These are phyloP conservation scores for Yamadazyma sp. DNA, from an alignment of 805 yeast species.

Conservation along the genomic window DNA sequence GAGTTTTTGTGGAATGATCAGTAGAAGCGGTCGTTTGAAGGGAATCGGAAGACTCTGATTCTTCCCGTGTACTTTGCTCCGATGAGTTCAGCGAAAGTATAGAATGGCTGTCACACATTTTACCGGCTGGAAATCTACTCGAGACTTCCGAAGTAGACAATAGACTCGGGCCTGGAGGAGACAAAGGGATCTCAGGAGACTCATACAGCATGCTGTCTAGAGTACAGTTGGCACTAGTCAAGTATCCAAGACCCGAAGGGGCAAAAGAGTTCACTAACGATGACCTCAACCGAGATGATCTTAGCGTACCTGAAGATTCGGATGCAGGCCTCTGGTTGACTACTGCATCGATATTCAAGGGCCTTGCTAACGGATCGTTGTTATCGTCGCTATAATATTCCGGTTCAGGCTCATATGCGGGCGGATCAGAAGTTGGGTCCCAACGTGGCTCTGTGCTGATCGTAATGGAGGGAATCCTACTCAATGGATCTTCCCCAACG, in stretches of 20 bases:
- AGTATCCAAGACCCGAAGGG: constrained; percentile 12
- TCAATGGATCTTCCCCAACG: constrained; percentile 36
- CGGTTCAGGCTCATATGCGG: constrained; percentile 14
- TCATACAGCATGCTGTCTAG: constrained; percentile 1
- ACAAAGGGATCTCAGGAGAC: constrained; percentile 6
- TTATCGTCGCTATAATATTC: constrained; percentile 6
- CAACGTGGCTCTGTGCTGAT: constrained; percentile 24
- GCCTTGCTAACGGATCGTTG: constrained; percentile 5
- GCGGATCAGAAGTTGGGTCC: constrained; percentile 24
- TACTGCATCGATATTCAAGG: constrained; percentile 28
- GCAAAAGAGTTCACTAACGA: constrained; percentile 37
- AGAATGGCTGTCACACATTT: no score
- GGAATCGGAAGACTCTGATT: constrained; percentile 8
- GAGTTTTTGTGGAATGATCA: constrained; percentile 6
- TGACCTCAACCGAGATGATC: constrained; percentile 25
- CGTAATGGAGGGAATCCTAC: constrained; percentile 32
- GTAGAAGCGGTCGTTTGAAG: neutral
- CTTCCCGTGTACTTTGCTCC: neutral
- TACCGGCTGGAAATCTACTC: neutral
- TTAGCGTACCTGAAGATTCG: constrained; percentile 8
- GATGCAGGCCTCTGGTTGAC: constrained; percentile 18
- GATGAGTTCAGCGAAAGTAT: no score
- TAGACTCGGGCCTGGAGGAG: neutral
- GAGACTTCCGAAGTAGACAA: neutral
- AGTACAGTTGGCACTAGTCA: neutral